phyloP scores from a whole-genome alignment of 2,329 filamentous ascomycete genomes.

The Myriosclerotinia duriaeana region DNA sequence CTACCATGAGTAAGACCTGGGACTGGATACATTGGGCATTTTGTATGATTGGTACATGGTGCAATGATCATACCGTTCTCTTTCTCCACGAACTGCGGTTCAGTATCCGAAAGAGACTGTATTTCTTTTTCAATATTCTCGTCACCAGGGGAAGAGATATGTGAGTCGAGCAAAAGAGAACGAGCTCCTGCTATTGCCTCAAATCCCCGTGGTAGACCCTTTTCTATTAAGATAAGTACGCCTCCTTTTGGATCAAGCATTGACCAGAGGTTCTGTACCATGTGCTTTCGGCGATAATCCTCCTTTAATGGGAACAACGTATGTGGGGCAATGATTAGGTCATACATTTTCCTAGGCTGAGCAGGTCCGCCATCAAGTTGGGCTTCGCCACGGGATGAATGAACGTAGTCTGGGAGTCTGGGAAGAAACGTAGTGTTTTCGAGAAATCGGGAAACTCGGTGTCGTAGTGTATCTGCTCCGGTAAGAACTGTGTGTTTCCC shows the following conservation, averaged over 20 bases:
- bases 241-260: slow-evolving; percentile 82
- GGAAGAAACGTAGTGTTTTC: slow-evolving; percentile 91
- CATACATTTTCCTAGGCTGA: slow-evolving; percentile 72
- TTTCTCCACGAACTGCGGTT: slow-evolving; percentile 43
- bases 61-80: slow-evolving; percentile 66
- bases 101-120: slow-evolving; percentile 33
- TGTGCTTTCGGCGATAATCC: slow-evolving; percentile 71
- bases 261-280: slow-evolving; percentile 87
- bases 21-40: slow-evolving; percentile 83
- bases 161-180: slow-evolving; percentile 71
- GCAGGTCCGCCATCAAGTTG: slow-evolving; percentile 58
- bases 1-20: slow-evolving; percentile 70
- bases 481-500: slow-evolving; percentile 81
- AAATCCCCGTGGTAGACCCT: slow-evolving; percentile 87
- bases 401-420: slow-evolving; percentile 82
- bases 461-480: slow-evolving; percentile 70
- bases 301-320: slow-evolving; percentile 74
- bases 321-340: slow-evolving; percentile 88
- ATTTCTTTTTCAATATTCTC: slow-evolving; percentile 43
- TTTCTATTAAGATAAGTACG: slow-evolving; percentile 83
- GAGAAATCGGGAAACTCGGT: slow-evolving; percentile 73
- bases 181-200: slow-evolving; percentile 86
- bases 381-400: slow-evolving; percentile 59
- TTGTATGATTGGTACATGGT: slow-evolving; percentile 83
- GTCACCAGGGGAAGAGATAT: slow-evolving; percentile 64